These are phyloP conservation scores for Elaeis oleifera DNA, from an alignment of 202 grass and related monocot genomes.

Conservation along the genomic window DNA sequence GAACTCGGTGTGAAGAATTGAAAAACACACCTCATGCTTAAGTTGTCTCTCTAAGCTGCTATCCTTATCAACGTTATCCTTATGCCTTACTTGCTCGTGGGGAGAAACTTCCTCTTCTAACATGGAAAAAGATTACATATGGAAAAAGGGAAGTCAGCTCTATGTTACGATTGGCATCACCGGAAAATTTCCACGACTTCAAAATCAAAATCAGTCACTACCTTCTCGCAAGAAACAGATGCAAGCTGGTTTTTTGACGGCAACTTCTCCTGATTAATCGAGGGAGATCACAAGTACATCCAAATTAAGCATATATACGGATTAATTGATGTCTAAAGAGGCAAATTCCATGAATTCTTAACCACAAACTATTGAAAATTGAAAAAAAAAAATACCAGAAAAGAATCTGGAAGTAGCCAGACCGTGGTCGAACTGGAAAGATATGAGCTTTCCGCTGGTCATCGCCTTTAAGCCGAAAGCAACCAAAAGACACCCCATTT, in stretches of 20 bases:
- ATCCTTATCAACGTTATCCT: conserved; percentile 4
- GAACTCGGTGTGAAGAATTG: neutral
- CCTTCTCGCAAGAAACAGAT: conserved; percentile 60
- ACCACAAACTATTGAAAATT: no score
- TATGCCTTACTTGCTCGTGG: conserved; percentile 11
- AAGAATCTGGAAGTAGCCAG: neutral
- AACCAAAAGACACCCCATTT: conserved; percentile 76
- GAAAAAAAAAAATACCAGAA: neutral
- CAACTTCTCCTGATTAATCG: conserved; percentile 18
- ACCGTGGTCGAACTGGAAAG: conserved; percentile 48
- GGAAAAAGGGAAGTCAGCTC: conserved; percentile 2
- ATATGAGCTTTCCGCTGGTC: conserved; percentile 9
- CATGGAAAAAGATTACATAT: conserved; percentile 1
- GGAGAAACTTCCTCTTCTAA: conserved; percentile 19
- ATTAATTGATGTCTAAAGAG: neutral
- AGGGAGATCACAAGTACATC: conserved; percentile 8
- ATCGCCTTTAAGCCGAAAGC: conserved; percentile 46
- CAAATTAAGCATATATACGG: neutral
- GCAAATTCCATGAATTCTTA: no score
- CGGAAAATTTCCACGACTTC: neutral
- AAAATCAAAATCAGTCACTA: neutral
- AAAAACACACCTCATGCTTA: conserved; percentile 28
- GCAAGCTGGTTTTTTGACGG: conserved; percentile 13
- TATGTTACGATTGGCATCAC: neutral
- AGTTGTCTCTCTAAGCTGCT: conserved; percentile 14